phyloP scores from a whole-genome alignment of 1,139 yeast genomes.

The Trichomonascaceae sp. region DNA sequence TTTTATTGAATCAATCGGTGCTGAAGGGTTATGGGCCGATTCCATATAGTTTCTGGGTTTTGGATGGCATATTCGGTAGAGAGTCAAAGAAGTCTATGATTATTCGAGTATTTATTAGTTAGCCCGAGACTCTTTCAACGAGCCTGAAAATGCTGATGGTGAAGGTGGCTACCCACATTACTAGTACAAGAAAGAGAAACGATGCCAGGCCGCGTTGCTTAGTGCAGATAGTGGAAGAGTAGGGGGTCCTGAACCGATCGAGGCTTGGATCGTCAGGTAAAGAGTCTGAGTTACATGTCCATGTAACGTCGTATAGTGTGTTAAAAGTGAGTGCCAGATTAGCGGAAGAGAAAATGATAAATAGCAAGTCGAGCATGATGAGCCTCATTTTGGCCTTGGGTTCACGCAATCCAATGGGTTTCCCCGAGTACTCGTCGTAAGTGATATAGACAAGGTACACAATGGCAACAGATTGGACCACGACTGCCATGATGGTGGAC shows the following conservation, averaged over 20 bases:
- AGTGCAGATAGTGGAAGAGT: slow-evolving; percentile 43
- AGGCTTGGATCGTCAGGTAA: slow-evolving; percentile 1
- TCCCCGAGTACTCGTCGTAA: slow-evolving; percentile 81
- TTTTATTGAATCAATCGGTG: no score
- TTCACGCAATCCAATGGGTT: slow-evolving; percentile 78
- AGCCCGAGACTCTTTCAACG: slow-evolving; percentile 48
- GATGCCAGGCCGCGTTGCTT: slow-evolving; percentile 71
- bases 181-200: slow-evolving; percentile 59
- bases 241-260: slow-evolving; percentile 11
- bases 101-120: no score
- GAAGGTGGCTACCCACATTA: slow-evolving; percentile 77
- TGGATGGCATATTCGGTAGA: no score
- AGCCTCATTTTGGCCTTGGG: slow-evolving; percentile 73
- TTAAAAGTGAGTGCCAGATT: slow-evolving; percentile 77
- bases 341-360: slow-evolving; percentile 89
- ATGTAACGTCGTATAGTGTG: slow-evolving; percentile 62
- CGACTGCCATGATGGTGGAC: slow-evolving; percentile 83
- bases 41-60: no score
- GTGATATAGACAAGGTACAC: slow-evolving; percentile 71
- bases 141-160: slow-evolving; percentile 73
- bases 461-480: slow-evolving; percentile 69
- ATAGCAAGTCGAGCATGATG: slow-evolving; percentile 63
- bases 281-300: slow-evolving; percentile 47
- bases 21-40: no score
- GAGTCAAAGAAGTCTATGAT: no score